Percentiles rank a stretch among this genome's conserved stretches.
phyloP scores from a whole-genome alignment of 805 yeast species.

The Suhomyces canberraensis region DNA sequence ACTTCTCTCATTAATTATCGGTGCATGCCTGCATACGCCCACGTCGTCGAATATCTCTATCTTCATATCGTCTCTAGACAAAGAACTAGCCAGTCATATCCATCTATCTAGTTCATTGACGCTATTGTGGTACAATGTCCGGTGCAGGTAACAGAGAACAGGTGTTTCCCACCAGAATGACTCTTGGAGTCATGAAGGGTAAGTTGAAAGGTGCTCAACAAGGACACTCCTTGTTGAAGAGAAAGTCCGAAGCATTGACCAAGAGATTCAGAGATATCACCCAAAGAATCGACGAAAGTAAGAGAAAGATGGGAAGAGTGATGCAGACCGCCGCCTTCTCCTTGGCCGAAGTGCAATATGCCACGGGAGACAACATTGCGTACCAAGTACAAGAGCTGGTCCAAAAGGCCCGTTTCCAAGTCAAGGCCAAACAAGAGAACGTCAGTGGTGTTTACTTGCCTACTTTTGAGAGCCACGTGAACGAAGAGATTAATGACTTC shows the following conservation, averaged over 20 bases:
- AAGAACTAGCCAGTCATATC: no score
- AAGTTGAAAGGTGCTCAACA: conserved; percentile 96
- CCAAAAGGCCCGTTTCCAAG: conserved; percentile 84
- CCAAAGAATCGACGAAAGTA: conserved; percentile 88
- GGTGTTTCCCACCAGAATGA: conserved; percentile 97
- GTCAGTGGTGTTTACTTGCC: conserved; percentile 95
- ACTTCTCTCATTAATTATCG: no score
- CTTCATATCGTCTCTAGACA: no score
- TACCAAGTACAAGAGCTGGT: conserved; percentile 96
- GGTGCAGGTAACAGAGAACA: conserved; percentile 84
- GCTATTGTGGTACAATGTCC: conserved; percentile 53
- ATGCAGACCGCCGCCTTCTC: conserved; percentile 99
- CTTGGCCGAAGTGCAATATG: conserved; percentile 94
- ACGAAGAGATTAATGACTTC: conserved; percentile 87
- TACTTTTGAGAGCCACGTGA: conserved; percentile 81
- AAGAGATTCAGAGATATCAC: conserved; percentile 96
- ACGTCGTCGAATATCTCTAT: no score
- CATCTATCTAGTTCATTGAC: no score
- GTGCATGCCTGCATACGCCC: no score
- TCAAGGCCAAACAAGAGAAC: conserved; percentile 89
- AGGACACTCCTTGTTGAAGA: conserved; percentile 88
- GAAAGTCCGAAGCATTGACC: conserved; percentile 96
- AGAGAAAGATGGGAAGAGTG: conserved; percentile 95
- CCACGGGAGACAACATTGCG: conserved; percentile 93
- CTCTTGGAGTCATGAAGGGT: conserved; percentile 89